Conservation (phyloP, 2,329 filamentous ascomycete species). For the Coniochaeta prunicola region DNA sequence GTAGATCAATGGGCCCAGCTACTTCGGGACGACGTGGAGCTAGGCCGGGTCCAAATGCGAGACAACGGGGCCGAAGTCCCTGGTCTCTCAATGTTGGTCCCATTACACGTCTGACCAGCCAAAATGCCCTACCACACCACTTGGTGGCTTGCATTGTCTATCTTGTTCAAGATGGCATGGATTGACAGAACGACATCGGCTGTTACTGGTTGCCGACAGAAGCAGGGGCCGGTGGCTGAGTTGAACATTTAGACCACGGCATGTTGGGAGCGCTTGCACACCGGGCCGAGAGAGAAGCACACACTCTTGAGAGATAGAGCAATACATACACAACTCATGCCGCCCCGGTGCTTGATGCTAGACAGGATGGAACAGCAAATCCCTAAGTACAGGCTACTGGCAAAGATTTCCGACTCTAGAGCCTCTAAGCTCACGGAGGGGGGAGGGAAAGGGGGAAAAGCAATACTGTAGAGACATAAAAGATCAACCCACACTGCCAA, state of each 20-base stretch:
- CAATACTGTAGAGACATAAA: background rate
- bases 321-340: background rate
- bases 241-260: background rate
- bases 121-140: background rate
- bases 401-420: background rate
- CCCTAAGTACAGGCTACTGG: background rate
- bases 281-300: background rate
- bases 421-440: background rate
- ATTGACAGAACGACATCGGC: background rate
- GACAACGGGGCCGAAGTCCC: background rate
- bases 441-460: background rate
- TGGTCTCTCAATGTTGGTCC: background rate
- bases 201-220: background rate
- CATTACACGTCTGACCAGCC: background rate
- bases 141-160: slow-evolving; percentile 2
- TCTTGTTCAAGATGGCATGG: slow-evolving; percentile 1
- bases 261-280: background rate
- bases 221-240: background rate
- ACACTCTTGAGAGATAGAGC: background rate
- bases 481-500: background rate
- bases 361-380: background rate
- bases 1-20: background rate
- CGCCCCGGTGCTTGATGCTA: background rate
- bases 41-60: background rate
- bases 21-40: background rate